Evolutionary conservation across 1,284 basidiomycete species (phyloP), one percentile per base, ranked within the genome.

Genomic region (Ustilago bromivora): DNA sequence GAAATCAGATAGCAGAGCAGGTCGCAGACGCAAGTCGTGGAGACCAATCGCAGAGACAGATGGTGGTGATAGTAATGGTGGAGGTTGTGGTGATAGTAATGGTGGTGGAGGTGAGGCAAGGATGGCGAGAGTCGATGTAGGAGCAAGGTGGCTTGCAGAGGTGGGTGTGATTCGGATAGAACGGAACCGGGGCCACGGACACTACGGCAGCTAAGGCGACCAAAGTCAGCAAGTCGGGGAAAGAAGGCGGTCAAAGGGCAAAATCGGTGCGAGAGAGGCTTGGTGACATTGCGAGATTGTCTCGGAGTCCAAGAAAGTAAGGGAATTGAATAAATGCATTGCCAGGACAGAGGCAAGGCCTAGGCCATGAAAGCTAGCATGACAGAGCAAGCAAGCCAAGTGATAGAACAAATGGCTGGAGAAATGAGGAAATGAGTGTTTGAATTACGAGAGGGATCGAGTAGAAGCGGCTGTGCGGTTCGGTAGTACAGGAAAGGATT

Each of bases 381-480:
- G 23, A 28, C 23, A 28, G 23, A 28, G 23, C 23, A 28, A 28
- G 23, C 23, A 28, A 28, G 23, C 23, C 3, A 3, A 28, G 23
- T 28, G 23, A 28, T 28, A 28, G 23, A 28, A 28, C 23, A 28
- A 28, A 28, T 28, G 23, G 23, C 23, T 28, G 23, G 23, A 28
- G 23, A 28, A 28, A 28, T 28, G 23, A 28, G 23, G 23, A 28
- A 28, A 3, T 28, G 23, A 28, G 23, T 28, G 23, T 28, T 28
- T 28, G 13, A 46, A 17, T 46, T n/a, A 19, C 43, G 4, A 46
- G n/a, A 46, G 43, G 13, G 36, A 38, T 38, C 36, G 23, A 40
- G 38, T 40, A 3, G 31, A 46, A 55, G 60, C 66, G 66, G 66
- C 56, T 68, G 59, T 62, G 66, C 66, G 66, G 60, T 58, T 62